Conservation (phyloP, 2,329 filamentous ascomycete species). For the Trichoderma breve region DNA sequence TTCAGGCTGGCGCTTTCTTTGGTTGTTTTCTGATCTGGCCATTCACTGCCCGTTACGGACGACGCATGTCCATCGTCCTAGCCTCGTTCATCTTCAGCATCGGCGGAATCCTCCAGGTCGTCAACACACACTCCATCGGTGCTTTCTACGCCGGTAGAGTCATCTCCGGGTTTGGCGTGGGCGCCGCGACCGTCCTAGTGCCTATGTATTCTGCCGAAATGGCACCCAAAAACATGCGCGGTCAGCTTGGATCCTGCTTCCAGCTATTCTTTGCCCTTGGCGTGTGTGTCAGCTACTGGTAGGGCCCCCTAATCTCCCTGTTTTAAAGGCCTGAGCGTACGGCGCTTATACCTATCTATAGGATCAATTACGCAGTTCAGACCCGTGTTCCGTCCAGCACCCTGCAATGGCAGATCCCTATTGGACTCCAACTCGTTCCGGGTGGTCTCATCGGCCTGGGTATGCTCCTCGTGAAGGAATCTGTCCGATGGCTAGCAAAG, state of each 20-base stretch:
- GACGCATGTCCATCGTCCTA: constrained; percentile 45
- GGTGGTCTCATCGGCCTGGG: constrained; percentile 52
- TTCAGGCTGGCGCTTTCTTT: constrained; percentile 42
- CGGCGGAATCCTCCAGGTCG: constrained; percentile 37
- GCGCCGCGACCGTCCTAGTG: constrained; percentile 48
- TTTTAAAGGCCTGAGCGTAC: background rate
- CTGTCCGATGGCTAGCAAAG: constrained; percentile 58
- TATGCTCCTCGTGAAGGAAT: constrained; percentile 59
- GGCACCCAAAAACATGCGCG: constrained; percentile 49
- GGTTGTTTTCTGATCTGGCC: constrained; percentile 43
- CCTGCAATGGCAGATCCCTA: constrained; percentile 51
- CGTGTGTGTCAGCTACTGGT: background rate
- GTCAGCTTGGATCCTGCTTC: constrained; percentile 27
- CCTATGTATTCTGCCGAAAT: constrained; percentile 44
- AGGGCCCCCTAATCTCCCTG: background rate
- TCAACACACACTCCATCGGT: constrained; percentile 33
- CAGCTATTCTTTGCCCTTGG: background rate
- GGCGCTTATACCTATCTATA: background rate
- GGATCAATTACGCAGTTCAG: background rate
- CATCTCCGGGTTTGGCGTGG: constrained; percentile 52
- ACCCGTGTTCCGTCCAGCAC: background rate
- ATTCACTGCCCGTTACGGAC: constrained; percentile 47
- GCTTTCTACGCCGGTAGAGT: constrained; percentile 49
- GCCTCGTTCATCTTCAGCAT: constrained; percentile 43
- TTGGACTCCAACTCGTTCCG: constrained; percentile 56